Percentiles rank a stretch among this genome's conserved stretches.
phyloP scores from a whole-genome alignment of 148 eudicot species.

The Chenopodium berlandieri region DNA sequence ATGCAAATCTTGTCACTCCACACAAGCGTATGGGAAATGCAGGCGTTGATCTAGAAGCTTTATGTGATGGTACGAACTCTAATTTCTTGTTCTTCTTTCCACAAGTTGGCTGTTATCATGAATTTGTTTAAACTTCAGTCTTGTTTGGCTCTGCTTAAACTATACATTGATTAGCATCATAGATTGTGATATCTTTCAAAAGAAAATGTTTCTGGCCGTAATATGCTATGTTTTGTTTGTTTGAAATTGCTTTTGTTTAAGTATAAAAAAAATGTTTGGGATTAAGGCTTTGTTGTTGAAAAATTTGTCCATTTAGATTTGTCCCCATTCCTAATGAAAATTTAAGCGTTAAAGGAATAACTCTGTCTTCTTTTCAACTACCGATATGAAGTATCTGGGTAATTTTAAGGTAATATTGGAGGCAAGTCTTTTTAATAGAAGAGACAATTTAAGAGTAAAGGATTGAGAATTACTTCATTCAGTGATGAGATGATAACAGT shows the following conservation, averaged over 20 bases:
- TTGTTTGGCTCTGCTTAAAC: background rate
- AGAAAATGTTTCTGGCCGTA: background rate
- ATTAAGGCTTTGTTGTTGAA: background rate
- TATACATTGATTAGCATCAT: background rate
- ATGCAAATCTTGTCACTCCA: slow-evolving; percentile 96
- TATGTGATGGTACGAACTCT: slow-evolving; percentile 76
- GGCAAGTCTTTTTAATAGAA: background rate
- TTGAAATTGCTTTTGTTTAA: slow-evolving; percentile 1
- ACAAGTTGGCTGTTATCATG: background rate
- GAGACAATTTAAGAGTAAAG: background rate
- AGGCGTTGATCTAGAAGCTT: slow-evolving; percentile 48
- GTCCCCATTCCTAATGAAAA: background rate
- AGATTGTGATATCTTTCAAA: background rate
- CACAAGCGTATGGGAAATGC: slow-evolving; percentile 98
- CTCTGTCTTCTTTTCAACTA: background rate
- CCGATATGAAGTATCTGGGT: background rate
- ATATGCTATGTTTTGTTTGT: background rate
- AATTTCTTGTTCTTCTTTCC: background rate
- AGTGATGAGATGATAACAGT: slow-evolving; percentile 11
- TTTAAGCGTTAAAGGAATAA: background rate
- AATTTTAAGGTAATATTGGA: background rate
- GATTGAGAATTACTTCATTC: slow-evolving; percentile 3
- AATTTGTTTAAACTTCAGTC: background rate
- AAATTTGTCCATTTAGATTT: background rate
- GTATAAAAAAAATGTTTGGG: background rate